phyloP scores from a whole-genome alignment of 108 stramenopile species.

The Fragilaria radians region DNA sequence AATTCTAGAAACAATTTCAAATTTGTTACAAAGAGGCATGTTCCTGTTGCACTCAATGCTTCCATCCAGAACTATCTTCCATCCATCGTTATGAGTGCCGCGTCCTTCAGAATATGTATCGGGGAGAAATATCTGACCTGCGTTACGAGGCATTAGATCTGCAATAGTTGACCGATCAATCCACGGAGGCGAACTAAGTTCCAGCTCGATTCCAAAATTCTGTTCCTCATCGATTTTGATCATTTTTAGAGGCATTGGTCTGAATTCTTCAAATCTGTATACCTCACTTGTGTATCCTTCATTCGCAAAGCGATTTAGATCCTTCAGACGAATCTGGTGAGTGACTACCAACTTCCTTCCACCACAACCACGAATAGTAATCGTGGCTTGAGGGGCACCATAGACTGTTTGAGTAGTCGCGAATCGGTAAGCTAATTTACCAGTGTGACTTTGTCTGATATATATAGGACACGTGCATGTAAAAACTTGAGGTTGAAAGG shows the following conservation, averaged over 20 bases:
- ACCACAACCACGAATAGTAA: slow-evolving; percentile 40
- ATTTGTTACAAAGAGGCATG: slow-evolving; percentile 30
- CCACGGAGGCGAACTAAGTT: slow-evolving; percentile 18
- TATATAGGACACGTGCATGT: background rate
- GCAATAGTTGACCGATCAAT: background rate
- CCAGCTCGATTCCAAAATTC: slow-evolving; percentile 32
- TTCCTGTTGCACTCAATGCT: slow-evolving; percentile 27
- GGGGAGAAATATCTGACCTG: background rate
- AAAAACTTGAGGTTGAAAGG: background rate
- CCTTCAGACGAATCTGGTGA: background rate
- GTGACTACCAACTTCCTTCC: slow-evolving; percentile 12
- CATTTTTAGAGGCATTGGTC: slow-evolving; percentile 16
- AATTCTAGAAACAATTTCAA: slow-evolving; percentile 56
- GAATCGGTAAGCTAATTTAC: slow-evolving; percentile 17
- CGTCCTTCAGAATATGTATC: too few species aligned
- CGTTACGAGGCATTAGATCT: slow-evolving; percentile 1
- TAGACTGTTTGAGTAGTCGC: slow-evolving; percentile 38
- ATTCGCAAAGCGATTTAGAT: background rate
- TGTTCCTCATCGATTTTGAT: slow-evolving; percentile 16
- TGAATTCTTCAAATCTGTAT: too few species aligned
- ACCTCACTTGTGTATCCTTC: too few species aligned
- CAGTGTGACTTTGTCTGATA: background rate
- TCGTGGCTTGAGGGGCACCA: slow-evolving; percentile 24
- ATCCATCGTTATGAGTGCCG: slow-evolving; percentile 9
- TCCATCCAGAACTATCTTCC: slow-evolving; percentile 44